A percentile compares a stretch with the other conserved stretches of the same genome.
phyloP scores from a whole-genome alignment of 345 rosid genomes.

The Rhodamnia rubescens region DNA sequence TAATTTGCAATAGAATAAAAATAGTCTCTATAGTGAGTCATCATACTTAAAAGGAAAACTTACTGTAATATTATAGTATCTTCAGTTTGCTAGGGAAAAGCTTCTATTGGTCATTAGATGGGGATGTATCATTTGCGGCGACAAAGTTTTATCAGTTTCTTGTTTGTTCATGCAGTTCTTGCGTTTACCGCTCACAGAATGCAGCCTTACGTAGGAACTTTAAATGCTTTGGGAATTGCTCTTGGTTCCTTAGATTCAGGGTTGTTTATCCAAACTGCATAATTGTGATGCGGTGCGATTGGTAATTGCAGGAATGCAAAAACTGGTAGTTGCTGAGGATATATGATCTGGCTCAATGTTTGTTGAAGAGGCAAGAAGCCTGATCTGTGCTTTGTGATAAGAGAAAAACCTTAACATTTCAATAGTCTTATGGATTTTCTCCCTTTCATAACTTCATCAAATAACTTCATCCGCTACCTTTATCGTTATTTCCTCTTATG shows the following conservation, averaged over 20 bases:
- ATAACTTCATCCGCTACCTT: neutral
- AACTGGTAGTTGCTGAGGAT: constrained; percentile 47
- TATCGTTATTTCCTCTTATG: neutral
- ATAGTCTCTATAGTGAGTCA: neutral
- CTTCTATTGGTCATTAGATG: constrained; percentile 9
- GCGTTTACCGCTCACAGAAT: constrained; percentile 32
- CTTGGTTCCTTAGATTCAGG: constrained; percentile 14
- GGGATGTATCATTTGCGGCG: constrained; percentile 18
- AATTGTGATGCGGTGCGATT: constrained; percentile 56
- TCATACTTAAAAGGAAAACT: neutral
- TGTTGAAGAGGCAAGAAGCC: constrained; percentile 51
- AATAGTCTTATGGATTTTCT: neutral
- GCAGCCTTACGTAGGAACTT: constrained; percentile 10
- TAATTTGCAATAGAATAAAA: neutral
- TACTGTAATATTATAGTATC: neutral
- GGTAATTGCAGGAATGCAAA: constrained; percentile 71
- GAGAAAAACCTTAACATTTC: neutral
- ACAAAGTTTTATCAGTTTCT: neutral
- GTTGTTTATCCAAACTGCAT: constrained; percentile 23
- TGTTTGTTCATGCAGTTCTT: neutral
- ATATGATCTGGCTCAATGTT: constrained; percentile 48
- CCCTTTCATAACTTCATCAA: neutral
- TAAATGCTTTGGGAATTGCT: constrained; percentile 16
- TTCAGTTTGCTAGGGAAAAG: neutral
- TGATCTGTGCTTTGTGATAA: constrained; percentile 12